Evolutionary conservation across 139 green algal species (phyloP).

Genomic region (Chlamydomonas incerta): DNA sequence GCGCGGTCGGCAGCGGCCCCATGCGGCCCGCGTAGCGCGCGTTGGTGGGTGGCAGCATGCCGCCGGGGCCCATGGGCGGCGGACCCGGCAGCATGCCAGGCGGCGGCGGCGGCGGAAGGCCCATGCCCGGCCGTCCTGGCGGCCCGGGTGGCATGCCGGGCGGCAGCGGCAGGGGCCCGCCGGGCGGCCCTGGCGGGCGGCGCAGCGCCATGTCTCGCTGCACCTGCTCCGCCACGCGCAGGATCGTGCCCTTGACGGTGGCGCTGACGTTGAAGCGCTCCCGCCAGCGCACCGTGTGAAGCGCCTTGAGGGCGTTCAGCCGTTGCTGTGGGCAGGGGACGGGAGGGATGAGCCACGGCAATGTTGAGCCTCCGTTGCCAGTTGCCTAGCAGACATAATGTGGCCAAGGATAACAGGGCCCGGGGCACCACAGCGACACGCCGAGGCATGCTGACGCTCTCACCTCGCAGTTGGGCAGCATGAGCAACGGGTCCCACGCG

Average conservation of each 20-base stretch:
- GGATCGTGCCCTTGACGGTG: constrained; percentile 21
- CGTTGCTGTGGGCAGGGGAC: constrained; percentile 6
- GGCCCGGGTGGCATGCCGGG: no score
- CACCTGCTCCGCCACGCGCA: constrained; percentile 23
- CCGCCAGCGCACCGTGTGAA: constrained; percentile 26
- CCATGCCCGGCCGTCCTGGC: no score
- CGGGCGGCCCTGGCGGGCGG: neutral
- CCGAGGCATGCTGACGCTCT: neutral
- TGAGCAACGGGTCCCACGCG: constrained; percentile 28
- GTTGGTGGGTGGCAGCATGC: neutral
- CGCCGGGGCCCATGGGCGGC: neutral
- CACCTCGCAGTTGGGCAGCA: constrained; percentile 41
- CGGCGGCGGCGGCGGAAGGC: no score
- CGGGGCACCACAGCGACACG: no score
- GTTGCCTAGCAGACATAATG: no score
- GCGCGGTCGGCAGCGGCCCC: neutral
- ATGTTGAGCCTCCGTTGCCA: no score
- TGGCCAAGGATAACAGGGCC: no score
- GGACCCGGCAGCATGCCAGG: neutral
- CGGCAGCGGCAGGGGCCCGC: neutral
- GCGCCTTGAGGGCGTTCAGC: constrained; percentile 1
- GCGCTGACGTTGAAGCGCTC: constrained; percentile 46
- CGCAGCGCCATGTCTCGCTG: constrained; percentile 26
- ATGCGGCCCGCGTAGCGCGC: no score
- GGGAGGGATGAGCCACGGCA: no score